Evolutionary conservation across 2,329 filamentous ascomycete species (phyloP).

Genomic region (Rhytidhysteron rufulum): DNA sequence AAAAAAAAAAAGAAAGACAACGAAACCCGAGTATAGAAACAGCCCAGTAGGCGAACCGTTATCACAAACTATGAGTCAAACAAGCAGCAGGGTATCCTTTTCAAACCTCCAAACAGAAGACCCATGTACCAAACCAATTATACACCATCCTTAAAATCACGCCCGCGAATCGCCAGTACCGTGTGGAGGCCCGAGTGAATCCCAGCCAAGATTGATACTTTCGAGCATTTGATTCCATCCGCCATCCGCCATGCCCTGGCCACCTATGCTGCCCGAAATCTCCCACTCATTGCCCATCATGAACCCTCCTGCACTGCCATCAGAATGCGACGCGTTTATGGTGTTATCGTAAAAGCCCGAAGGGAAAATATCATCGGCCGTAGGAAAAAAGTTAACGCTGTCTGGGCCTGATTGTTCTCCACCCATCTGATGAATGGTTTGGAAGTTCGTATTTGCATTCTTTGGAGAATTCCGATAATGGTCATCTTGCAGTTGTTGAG

Average conservation of each 20-base stretch:
- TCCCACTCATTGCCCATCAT: conserved; percentile 32
- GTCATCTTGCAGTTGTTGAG: conserved; percentile 17
- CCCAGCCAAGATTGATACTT: conserved; percentile 33
- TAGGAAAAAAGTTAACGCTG: conserved; percentile 12
- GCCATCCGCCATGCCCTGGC: conserved; percentile 24
- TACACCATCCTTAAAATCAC: neutral
- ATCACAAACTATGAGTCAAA: too few species aligned
- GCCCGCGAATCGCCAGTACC: neutral
- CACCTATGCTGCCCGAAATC: conserved; percentile 15
- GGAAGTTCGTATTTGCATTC: neutral
- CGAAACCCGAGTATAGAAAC: too few species aligned
- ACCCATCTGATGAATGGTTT: conserved; percentile 11
- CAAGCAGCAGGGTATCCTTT: neutral
- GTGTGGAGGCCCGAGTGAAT: conserved; percentile 15
- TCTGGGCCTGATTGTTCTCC: conserved; percentile 1
- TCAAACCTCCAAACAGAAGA: neutral
- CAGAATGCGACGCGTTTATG: conserved; percentile 8
- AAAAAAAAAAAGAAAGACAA: too few species aligned
- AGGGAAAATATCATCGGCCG: conserved; percentile 13
- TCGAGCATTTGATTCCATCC: conserved; percentile 35
- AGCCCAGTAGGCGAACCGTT: too few species aligned
- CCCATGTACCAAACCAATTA: neutral
- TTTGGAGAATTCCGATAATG: conserved; percentile 23
- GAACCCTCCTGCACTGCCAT: conserved; percentile 16
- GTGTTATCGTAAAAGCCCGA: conserved; percentile 5